phyloP scores from a whole-genome alignment of 768 basidiomycete species.

The Suillus tomentosus region DNA sequence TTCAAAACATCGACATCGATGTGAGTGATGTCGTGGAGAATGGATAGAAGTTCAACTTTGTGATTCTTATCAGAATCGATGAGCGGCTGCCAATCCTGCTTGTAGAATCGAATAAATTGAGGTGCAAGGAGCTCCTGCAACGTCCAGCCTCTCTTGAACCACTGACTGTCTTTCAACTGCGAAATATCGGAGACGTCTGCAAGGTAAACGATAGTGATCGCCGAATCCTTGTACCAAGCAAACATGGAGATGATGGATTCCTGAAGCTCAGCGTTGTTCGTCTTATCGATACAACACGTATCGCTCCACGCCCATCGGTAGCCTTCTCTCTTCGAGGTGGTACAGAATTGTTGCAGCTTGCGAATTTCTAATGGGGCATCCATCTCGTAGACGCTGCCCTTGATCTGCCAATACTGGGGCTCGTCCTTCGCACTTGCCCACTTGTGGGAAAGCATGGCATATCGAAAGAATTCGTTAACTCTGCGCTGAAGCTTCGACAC shows the following conservation, averaged over 20 bases:
- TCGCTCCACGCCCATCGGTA: constrained; percentile 35
- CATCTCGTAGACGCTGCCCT: constrained; percentile 20
- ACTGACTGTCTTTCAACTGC: constrained; percentile 27
- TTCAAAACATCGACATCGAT: constrained; percentile 25
- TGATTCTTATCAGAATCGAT: constrained; percentile 7
- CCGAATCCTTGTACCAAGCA: constrained; percentile 28
- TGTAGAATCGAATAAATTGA: constrained; percentile 26
- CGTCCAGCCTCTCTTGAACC: constrained; percentile 26
- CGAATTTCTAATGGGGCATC: neutral
- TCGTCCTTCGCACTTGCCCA: constrained; percentile 17
- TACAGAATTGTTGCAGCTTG: constrained; percentile 35
- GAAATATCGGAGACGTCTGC: constrained; percentile 28
- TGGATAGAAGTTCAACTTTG: neutral
- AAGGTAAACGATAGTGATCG: constrained; percentile 32
- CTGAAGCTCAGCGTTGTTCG: constrained; percentile 24
- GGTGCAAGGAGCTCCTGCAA: constrained; percentile 33
- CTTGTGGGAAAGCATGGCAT: constrained; percentile 15
- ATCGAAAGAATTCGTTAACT: constrained; percentile 16
- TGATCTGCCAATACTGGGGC: constrained; percentile 12
- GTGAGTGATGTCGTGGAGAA: constrained; percentile 8
- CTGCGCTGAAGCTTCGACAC: neutral
- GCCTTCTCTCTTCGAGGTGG: constrained; percentile 29
- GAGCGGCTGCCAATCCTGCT: constrained; percentile 24
- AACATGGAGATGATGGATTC: constrained; percentile 35
- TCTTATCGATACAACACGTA: constrained; percentile 32